Conservation (phyloP, 805 yeast species). For the Debaryomyces maramus region DNA sequence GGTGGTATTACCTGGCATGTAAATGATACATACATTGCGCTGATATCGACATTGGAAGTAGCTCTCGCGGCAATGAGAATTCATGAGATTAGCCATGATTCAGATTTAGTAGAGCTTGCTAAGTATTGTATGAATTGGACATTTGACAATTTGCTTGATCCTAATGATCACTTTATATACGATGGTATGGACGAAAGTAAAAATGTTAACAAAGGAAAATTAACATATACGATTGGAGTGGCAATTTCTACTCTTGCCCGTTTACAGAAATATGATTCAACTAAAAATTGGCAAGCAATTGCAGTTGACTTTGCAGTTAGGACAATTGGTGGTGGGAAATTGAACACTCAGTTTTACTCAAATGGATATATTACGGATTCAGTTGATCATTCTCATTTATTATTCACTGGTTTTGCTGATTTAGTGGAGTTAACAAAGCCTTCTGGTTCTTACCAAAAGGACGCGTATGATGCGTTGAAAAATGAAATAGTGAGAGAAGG, state of each 20-base stretch:
- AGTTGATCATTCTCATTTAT: conserved; percentile 15
- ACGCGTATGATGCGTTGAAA: conserved; percentile 19
- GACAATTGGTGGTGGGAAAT: conserved; percentile 14
- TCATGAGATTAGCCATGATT: conserved; percentile 10
- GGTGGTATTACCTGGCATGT: conserved; percentile 25
- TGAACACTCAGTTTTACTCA: conserved; percentile 17
- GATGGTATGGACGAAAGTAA: conserved; percentile 20
- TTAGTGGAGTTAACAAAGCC: conserved; percentile 17
- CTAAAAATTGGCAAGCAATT: conserved; percentile 9
- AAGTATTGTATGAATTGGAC: conserved; percentile 14
- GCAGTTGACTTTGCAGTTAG: conserved; percentile 14
- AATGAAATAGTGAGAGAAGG: conserved; percentile 19
- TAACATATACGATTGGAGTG: conserved; percentile 18
- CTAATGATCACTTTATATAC: conserved; percentile 15
- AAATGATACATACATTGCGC: conserved; percentile 19
- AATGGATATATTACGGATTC: conserved; percentile 20
- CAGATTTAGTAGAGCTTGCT: conserved; percentile 15
- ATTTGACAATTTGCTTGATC: conserved; percentile 14
- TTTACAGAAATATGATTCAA: background rate
- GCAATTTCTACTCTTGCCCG: conserved; percentile 21
- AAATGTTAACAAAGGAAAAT: conserved; percentile 14
- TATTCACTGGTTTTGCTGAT: conserved; percentile 18
- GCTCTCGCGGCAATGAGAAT: conserved; percentile 23
- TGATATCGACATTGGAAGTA: conserved; percentile 25
- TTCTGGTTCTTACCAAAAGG: conserved; percentile 10